These are phyloP conservation scores for Phytophthora lateralis DNA, from an alignment of 352 stramenopile species.

Conservation along the genomic window DNA sequence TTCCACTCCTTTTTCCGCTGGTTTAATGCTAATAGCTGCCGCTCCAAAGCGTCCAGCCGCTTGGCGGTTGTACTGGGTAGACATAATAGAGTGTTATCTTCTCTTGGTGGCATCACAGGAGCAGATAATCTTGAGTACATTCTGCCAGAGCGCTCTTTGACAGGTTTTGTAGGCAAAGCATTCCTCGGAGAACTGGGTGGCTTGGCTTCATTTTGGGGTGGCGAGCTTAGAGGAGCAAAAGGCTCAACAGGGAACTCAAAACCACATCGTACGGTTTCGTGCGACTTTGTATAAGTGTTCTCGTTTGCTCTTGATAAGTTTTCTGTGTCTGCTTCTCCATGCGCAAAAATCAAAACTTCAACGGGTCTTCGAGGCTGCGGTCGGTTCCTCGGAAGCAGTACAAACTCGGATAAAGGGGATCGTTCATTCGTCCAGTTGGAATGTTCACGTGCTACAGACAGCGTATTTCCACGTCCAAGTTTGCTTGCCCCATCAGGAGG, in stretches of 20 bases:
- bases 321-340: slow-evolving; percentile 4
- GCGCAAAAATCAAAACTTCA: slow-evolving; percentile 30
- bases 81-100: slow-evolving; percentile 1
- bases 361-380: slow-evolving; percentile 44
- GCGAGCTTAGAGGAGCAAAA: slow-evolving; percentile 13
- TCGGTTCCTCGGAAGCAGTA: slow-evolving; percentile 41
- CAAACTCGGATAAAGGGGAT: slow-evolving; percentile 38
- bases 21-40: slow-evolving; percentile 24
- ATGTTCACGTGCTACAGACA: not conserved
- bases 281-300: not conserved
- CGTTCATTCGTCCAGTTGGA: slow-evolving; percentile 16
- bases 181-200: not conserved
- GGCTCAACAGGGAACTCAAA: slow-evolving; percentile 35
- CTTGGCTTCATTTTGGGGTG: not conserved
- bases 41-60: slow-evolving; percentile 39
- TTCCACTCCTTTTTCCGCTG: slow-evolving; percentile 41
- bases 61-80: slow-evolving; percentile 14
- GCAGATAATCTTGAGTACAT: not conserved
- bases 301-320: not conserved
- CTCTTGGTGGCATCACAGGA: not conserved
- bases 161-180: not conserved
- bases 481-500: not conserved
- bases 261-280: slow-evolving; percentile 30
- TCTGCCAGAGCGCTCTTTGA: not conserved
- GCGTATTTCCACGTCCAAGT: not conserved